phyloP scores from a whole-genome alignment of 768 basidiomycete species.

The Cyathus striatus region DNA sequence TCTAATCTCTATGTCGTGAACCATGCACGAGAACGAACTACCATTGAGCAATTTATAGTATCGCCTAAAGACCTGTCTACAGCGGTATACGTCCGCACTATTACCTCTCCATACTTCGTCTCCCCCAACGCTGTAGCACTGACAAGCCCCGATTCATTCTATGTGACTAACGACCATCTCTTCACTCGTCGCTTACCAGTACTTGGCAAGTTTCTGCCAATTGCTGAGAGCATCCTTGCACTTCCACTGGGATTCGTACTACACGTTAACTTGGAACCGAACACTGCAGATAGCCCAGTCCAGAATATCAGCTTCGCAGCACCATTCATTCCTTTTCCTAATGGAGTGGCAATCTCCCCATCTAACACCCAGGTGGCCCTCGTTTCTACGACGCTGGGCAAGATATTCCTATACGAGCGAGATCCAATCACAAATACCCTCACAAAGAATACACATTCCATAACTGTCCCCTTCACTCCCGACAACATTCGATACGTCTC shows the following conservation, averaged over 20 bases:
- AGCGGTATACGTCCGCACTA: slow-evolving; percentile 55
- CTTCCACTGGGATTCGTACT: slow-evolving; percentile 58
- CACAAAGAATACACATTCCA: slow-evolving; percentile 21
- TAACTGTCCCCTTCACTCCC: slow-evolving; percentile 51
- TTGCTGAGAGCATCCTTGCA: slow-evolving; percentile 49
- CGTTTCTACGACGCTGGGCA: slow-evolving; percentile 43
- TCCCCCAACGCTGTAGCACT: slow-evolving; percentile 66
- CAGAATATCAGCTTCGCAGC: slow-evolving; percentile 32
- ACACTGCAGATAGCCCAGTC: slow-evolving; percentile 18
- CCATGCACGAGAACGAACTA: slow-evolving; percentile 55
- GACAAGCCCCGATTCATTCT: slow-evolving; percentile 64
- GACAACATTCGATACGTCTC: slow-evolving; percentile 59
- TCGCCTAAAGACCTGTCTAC: slow-evolving; percentile 34
- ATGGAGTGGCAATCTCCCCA: slow-evolving; percentile 61
- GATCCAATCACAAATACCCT: slow-evolving; percentile 40
- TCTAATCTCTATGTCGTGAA: slow-evolving; percentile 66
- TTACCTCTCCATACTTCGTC: slow-evolving; percentile 52
- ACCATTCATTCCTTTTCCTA: slow-evolving; percentile 57
- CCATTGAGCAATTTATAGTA: slow-evolving; percentile 65
- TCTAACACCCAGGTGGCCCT: slow-evolving; percentile 47
- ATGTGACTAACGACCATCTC: slow-evolving; percentile 68
- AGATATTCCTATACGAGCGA: slow-evolving; percentile 49
- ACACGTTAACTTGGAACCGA: slow-evolving; percentile 41
- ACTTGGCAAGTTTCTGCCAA: slow-evolving; percentile 45
- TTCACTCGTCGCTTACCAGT: slow-evolving; percentile 57